Evolutionary conservation across 2,329 filamentous ascomycete species (phyloP), one percentile per base, ranked within the genome.

Genomic region (Sporothrix brasiliensis): DNA sequence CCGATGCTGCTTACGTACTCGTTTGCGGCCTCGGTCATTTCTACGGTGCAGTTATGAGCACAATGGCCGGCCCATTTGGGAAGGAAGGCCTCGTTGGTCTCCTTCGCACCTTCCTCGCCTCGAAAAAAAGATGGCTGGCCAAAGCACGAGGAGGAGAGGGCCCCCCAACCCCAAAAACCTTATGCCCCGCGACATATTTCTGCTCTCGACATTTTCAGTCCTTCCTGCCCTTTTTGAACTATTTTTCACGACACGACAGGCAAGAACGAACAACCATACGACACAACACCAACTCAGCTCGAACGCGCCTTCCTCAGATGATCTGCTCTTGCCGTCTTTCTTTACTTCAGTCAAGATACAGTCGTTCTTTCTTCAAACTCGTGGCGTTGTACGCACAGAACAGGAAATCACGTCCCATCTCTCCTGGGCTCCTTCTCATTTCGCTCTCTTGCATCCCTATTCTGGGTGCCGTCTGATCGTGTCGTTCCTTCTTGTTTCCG

Each of bases 361-460:
- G 24, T 69, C 61, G 71, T 66, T 70, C 71, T 70, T 70, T 72
- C 70, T 68, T 11, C 47, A 21, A 24, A 39, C 47, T 41, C 49
- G 58, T 66, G 63, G 34, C 21, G 9, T 53, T 44, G 2, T 2
- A 44, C 30, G 13, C 60, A 27, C 21, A 19, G 27, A 69, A 27
- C 39, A 44, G 61, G 61, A 50, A 52, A 65, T 24, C 11, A 56
- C 67, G 30, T 9, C n/a, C 50, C 30, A 3, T 54, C 7, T 21
- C 19, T 24, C 34, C n/a, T 41, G 63, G 16, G 52, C 44, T 65
- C 41, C 49, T 41, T 65, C 58, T 56, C 27, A n/a, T 44, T 50
- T 49, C 19, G 66, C 13, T n/a, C 13, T 52, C 21, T 16, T 60
- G 21, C n/a, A 67, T 24, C 39, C 27, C 21, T 19, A 34, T n/a